These are phyloP conservation scores for Termitomyces sp. DNA, from an alignment of 768 basidiomycete species.

Conservation along the genomic window DNA sequence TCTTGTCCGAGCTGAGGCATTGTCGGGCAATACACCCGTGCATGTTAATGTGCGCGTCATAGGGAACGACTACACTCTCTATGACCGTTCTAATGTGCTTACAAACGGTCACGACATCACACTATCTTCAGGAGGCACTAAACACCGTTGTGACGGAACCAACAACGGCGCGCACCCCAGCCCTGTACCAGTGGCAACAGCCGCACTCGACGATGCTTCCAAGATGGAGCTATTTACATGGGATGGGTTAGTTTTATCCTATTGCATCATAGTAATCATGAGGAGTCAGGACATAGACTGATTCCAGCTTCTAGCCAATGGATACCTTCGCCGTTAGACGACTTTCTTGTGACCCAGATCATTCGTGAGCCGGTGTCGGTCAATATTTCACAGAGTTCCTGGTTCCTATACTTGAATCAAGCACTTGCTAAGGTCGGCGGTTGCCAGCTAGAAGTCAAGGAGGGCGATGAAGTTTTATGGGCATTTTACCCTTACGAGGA, in stretches of 20 bases:
- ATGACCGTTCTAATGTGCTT: conserved; percentile 31
- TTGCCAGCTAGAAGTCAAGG: conserved; percentile 12
- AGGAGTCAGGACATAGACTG: too few species aligned
- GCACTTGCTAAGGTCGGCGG: conserved; percentile 7
- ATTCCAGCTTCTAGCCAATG: too few species aligned
- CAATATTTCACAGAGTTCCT: conserved; percentile 28
- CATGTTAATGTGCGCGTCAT: conserved; percentile 34
- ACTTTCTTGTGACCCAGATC: too few species aligned
- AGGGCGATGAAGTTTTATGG: conserved; percentile 8
- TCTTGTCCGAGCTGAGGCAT: not conserved
- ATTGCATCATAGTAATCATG: too few species aligned
- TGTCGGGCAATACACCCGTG: not conserved
- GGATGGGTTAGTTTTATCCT: too few species aligned
- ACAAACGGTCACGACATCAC: conserved; percentile 38
- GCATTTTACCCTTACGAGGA: not conserved
- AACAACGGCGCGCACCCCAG: conserved; percentile 28
- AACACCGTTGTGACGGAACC: conserved; percentile 41
- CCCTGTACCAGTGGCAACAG: conserved; percentile 38
- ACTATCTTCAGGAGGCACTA: conserved; percentile 31
- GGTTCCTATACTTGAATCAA: conserved; percentile 6
- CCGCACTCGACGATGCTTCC: conserved; percentile 41
- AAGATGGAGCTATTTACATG: too few species aligned
- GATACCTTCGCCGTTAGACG: too few species aligned
- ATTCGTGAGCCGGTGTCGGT: too few species aligned
- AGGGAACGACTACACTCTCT: conserved; percentile 31